Conservation (phyloP, 1,284 basidiomycete genomes). For the Gomphus bonarii region DNA sequence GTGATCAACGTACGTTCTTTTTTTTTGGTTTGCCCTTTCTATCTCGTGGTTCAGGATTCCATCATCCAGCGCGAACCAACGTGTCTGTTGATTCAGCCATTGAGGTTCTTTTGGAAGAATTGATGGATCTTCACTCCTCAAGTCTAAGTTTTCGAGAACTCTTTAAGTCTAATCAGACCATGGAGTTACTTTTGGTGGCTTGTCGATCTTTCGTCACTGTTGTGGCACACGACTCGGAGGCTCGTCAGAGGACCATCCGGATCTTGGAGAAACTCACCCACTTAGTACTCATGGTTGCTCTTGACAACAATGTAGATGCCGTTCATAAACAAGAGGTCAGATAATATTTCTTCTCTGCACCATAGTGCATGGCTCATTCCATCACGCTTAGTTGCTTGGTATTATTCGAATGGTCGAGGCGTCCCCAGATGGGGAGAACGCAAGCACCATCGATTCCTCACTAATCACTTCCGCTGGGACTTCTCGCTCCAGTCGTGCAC, state of each 20-base stretch:
- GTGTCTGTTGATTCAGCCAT: conserved; percentile 33
- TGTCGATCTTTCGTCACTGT: conserved; percentile 45
- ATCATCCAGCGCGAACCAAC: background rate
- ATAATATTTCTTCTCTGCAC: no score
- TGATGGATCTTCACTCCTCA: conserved; percentile 53
- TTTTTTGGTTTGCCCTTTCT: no score
- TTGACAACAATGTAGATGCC: conserved; percentile 47
- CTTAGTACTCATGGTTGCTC: conserved; percentile 51
- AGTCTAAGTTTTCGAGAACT: conserved; percentile 55
- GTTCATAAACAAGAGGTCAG: conserved; percentile 58
- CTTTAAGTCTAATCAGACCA: conserved; percentile 60
- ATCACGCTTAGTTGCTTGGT: conserved; percentile 42
- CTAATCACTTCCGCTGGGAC: background rate
- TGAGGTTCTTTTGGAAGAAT: conserved; percentile 52
- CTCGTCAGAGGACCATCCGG: conserved; percentile 37
- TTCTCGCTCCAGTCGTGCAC: background rate
- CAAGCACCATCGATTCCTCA: background rate
- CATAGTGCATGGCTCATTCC: no score
- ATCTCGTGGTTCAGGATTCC: no score
- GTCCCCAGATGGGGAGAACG: background rate
- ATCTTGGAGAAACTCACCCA: conserved; percentile 60
- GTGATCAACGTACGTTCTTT: background rate
- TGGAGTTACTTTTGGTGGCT: conserved; percentile 52
- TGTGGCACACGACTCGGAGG: conserved; percentile 25
- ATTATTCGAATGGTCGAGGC: conserved; percentile 42